These are phyloP conservation scores for Fusarium sp. DNA, from an alignment of 2,329 filamentous ascomycete genomes.

Conservation along the genomic window DNA sequence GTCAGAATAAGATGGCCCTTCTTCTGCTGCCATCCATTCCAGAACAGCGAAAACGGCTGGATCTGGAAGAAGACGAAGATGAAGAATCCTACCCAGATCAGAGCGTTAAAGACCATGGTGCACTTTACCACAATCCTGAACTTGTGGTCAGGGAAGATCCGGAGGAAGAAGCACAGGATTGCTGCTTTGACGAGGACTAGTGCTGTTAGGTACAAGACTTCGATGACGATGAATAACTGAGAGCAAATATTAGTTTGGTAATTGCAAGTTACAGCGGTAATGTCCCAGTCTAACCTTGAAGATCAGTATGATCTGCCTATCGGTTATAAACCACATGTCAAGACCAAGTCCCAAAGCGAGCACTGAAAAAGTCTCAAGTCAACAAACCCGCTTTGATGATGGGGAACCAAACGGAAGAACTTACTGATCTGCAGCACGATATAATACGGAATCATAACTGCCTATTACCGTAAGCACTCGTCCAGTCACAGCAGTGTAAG, in stretches of 20 bases:
- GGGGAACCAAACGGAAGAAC: background rate
- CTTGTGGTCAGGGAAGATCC: slow-evolving; percentile 2
- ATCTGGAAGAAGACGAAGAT: slow-evolving; percentile 1
- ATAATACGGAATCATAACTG: background rate
- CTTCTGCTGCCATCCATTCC: slow-evolving; percentile 17
- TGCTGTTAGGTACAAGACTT: background rate
- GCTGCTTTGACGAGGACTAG: slow-evolving; percentile 2
- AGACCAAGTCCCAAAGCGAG: slow-evolving; percentile 1
- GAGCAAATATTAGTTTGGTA: rapidly evolving
- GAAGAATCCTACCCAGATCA: background rate
- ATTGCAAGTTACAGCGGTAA: rapidly evolving
- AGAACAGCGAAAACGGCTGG: background rate
- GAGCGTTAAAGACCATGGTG: background rate
- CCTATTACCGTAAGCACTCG: background rate
- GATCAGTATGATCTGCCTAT: background rate
- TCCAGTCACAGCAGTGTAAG: no score
- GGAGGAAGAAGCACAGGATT: slow-evolving; percentile 14
- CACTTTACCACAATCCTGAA: slow-evolving; percentile 6
- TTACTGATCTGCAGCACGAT: background rate
- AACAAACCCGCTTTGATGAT: background rate
- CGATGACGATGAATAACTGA: background rate
- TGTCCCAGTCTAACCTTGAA: background rate
- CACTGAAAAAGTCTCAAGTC: background rate
- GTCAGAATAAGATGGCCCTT: background rate
- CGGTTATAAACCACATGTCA: slow-evolving; percentile 13